Evolutionary conservation across 495 filamentous ascomycete genomes (phyloP).

Genomic region (Ramalina peruviana): DNA sequence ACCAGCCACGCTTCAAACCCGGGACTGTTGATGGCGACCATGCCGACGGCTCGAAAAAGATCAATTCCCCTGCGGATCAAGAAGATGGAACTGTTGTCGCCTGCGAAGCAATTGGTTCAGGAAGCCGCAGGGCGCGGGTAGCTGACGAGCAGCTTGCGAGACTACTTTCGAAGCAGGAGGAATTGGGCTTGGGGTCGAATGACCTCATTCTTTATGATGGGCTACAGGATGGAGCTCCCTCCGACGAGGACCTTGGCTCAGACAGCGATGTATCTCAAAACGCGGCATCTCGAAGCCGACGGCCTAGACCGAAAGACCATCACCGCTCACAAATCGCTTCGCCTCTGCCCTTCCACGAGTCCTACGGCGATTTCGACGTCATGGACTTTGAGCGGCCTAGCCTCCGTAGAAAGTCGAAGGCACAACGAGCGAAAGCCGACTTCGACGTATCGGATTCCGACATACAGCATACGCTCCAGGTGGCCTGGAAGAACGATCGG

Average conservation of each 20-base stretch:
- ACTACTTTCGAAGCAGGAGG: conserved; percentile 51
- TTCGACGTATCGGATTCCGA: conserved; percentile 64
- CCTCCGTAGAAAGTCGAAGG: conserved; percentile 40
- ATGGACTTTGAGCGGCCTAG: conserved; percentile 67
- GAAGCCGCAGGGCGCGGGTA: conserved; percentile 22
- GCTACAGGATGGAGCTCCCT: conserved; percentile 1
- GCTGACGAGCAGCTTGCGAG: conserved; percentile 46
- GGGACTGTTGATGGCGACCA: conserved; percentile 7
- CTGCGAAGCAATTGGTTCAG: conserved; percentile 22
- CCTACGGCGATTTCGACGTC: conserved; percentile 65
- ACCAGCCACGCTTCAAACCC: too few species aligned
- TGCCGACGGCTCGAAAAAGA: conserved; percentile 3
- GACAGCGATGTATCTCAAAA: neutral
- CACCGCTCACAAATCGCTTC: conserved; percentile 43
- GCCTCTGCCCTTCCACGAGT: conserved; percentile 46
- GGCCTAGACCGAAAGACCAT: neutral
- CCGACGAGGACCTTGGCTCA: too few species aligned
- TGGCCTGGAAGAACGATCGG: conserved; percentile 64
- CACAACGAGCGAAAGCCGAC: conserved; percentile 30
- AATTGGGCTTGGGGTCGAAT: conserved; percentile 43
- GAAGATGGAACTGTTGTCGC: neutral
- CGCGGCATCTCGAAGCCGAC: neutral
- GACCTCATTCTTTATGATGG: conserved; percentile 44
- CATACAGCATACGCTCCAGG: conserved; percentile 44
- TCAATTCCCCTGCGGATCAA: neutral